Base-by-base conservation (phyloP, 2,329 filamentous ascomycete genomes). In the Trichoderma sp. region DNA sequence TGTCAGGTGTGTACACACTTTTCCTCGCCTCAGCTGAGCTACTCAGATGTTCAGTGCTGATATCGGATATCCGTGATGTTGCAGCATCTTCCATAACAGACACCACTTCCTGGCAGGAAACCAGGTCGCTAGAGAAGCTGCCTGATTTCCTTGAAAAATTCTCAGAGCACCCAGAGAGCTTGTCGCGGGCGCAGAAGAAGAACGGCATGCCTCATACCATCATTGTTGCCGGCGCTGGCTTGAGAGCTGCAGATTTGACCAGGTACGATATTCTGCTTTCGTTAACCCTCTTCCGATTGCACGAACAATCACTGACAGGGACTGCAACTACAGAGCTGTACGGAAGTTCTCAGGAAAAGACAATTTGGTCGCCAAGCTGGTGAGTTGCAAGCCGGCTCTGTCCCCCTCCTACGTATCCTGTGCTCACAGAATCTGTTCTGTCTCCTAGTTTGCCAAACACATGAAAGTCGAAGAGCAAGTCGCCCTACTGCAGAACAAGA, bases 391-490 rank as follows among this genome's bases (percentile, higher is more conserved):
- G 43, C n/a, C 7, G 3, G 3, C 26, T 39, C 34, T 39, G 34
- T 39, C 57, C 10, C 26, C 17, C 24, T 6, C 7, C 4, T 30
- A 30, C 6, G 9, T 39, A 5, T 15, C 7, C 9, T 30, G n/a
- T 54, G 39, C 48, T 34, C 48, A 21, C 54, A 26, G 14, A 15
- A 30, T 5, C 12, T 44, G 68, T 70, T 10, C 30, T 24, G 19
- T 72, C 66, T 54, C 39, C 39, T 5, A 86, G 74, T 99, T 99
- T 77, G 94, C 95, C 39, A 99, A 99, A 77, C 95, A 99, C 76
- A 96, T 99, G 81, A 99, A 99, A 79, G 78, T 99, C 12, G 86
- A 91, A 61, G 94, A 98, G 72, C 91, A 93, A 41, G 87, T 93
- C 60, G 83, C 89, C 66, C 91, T 90, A 74, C 86, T 96, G 48